Base-by-base conservation (phyloP, 148 eudicot genomes). In the Vaccinium myrtillus region DNA sequence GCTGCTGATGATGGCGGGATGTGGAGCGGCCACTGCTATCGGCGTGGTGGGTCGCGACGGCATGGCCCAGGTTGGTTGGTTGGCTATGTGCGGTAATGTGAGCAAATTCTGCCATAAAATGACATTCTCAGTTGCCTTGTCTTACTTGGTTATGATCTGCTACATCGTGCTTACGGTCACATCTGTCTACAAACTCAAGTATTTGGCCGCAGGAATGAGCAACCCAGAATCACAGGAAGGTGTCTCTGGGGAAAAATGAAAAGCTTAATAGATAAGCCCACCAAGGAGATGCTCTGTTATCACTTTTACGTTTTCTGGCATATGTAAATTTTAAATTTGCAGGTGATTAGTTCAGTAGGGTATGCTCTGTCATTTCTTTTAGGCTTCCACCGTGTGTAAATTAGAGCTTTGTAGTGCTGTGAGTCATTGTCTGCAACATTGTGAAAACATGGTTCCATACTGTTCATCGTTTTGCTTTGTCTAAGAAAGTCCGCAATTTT, bases 1-100 rank as follows among this genome's bases (percentile, higher is more conserved):
- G 18, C 55, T 83, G 80, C 46, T 83, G 51, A 58, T 83, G 85
- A 9, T 46, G 49, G 81, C 85, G 18, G 85, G 81, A 54, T 77
- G 81, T 77, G 85, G 49, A 8, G 85, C 85, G n/a, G 76, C 49
- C 30, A 61, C 59, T 21, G 49, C 63, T 18, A 65, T 83, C 10
- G 85, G 81, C 5, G 50, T 76, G 23, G 75, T 83, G 46, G 81
- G 14, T 19, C 56, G 14, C 1, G 79, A 77, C 8, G 85, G 85
- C 19, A 32, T 75, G 21, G 46, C 1, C 14, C 23, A 61, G 79
- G 54, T 51, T 39, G 85, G 81, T 2, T 83, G 85, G 85, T 14
- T 21, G 1, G 16, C 74, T 39, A 49, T 83, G 4, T 83, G 85
- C 32, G 13, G 25, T 54, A 2, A 61, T 12, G 23, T 77, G 51